phyloP scores from a whole-genome alignment of 495 filamentous ascomycete genomes.

The Neurospora africana region DNA sequence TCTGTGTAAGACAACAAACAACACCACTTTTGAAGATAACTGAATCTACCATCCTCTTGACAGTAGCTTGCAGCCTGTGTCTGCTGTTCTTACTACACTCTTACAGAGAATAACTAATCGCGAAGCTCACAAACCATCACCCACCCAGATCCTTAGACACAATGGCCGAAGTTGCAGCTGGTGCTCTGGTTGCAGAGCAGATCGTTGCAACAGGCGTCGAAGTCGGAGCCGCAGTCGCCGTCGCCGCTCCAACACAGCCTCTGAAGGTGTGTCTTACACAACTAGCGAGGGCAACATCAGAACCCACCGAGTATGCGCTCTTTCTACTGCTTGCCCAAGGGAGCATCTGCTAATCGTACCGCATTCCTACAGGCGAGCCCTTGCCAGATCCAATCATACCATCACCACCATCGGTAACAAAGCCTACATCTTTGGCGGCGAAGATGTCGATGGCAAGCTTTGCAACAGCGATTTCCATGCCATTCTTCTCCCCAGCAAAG shows the following conservation, averaged over 20 bases:
- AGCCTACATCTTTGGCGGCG: slow-evolving; percentile 44
- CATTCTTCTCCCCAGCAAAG: slow-evolving; percentile 27
- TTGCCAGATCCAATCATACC: slow-evolving; percentile 37
- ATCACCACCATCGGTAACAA: slow-evolving; percentile 36
- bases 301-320: slow-evolving; percentile 9
- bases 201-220: slow-evolving; percentile 32
- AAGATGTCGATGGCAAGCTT: slow-evolving; percentile 24
- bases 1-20: background rate
- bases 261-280: slow-evolving; percentile 33
- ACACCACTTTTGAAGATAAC: background rate
- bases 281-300: slow-evolving; percentile 20
- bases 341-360: background rate
- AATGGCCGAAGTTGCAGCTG: slow-evolving; percentile 33
- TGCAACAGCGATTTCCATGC: slow-evolving; percentile 37
- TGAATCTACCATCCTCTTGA: background rate
- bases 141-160: background rate
- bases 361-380: slow-evolving; percentile 15
- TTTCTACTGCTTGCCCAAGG: background rate
- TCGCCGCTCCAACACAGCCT: slow-evolving; percentile 32
- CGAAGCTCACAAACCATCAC: background rate
- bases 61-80: background rate
- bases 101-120: background rate
- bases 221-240: slow-evolving; percentile 23
- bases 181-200: slow-evolving; percentile 30
- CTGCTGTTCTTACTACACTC: background rate